Conservation (phyloP, 805 yeast genomes). For the Yamadazyma olivae region DNA sequence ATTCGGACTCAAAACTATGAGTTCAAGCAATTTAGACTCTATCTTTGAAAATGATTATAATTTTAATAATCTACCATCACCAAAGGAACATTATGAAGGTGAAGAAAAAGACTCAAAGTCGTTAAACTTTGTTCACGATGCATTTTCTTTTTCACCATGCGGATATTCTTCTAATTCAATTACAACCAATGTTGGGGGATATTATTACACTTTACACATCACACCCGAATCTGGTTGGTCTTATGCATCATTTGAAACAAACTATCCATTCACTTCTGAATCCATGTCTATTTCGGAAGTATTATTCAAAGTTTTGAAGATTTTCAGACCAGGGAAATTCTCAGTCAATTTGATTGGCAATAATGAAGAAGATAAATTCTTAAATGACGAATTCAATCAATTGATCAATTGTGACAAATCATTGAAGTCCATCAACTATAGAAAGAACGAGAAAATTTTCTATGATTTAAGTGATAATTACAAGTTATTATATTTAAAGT, state of each 20-base stretch:
- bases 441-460: conserved; percentile 61
- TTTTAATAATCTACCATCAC: conserved; percentile 30
- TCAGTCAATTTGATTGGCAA: conserved; percentile 44
- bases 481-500: conserved; percentile 68
- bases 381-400: conserved; percentile 10
- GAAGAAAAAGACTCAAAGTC: conserved; percentile 8
- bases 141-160: conserved; percentile 90
- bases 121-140: conserved; percentile 61
- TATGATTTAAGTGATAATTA: conserved; percentile 72
- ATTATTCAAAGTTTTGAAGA: conserved; percentile 53
- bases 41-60: conserved; percentile 35
- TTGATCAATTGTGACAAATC: conserved; percentile 18
- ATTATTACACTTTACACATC: conserved; percentile 81
- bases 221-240: conserved; percentile 96
- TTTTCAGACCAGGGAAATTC: conserved; percentile 76
- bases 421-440: conserved; percentile 45
- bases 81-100: conserved; percentile 26
- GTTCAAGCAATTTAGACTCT: conserved; percentile 56
- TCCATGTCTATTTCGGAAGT: conserved; percentile 51
- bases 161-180: conserved; percentile 91
- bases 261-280: conserved; percentile 52
- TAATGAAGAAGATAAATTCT: conserved; percentile 9
- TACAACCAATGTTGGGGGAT: conserved; percentile 38
- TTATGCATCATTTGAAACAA: conserved; percentile 93
- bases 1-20: conserved; percentile 68